A percentile compares a stretch with the other conserved stretches of the same genome.
Conservation (phyloP, 352 stramenopile genomes). For the Phytophthora melonis region DNA sequence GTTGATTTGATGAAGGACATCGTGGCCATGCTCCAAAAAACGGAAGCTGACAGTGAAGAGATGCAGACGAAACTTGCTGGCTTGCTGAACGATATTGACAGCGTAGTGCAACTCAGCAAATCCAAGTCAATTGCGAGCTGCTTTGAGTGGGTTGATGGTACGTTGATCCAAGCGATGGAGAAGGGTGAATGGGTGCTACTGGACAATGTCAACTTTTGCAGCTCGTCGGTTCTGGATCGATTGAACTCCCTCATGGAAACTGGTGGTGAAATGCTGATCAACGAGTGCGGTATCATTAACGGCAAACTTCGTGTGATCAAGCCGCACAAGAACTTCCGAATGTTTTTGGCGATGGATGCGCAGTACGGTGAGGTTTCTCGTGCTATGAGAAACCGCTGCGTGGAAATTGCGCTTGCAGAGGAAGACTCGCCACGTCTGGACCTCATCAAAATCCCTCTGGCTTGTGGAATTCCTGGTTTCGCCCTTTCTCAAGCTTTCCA, state of each 20-base stretch:
- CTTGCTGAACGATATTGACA: slow-evolving; percentile 42
- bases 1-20: slow-evolving; percentile 67
- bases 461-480: slow-evolving; percentile 73
- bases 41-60: slow-evolving; percentile 13
- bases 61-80: slow-evolving; percentile 18
- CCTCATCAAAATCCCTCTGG: slow-evolving; percentile 67
- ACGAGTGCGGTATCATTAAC: slow-evolving; percentile 96
- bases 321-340: slow-evolving; percentile 98
- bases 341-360: slow-evolving; percentile 99
- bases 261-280: slow-evolving; percentile 97
- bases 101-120: slow-evolving; percentile 68
- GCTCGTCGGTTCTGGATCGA: slow-evolving; percentile 98
- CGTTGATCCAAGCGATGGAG: slow-evolving; percentile 97
- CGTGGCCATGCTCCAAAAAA: slow-evolving; percentile 44
- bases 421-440: slow-evolving; percentile 68
- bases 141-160: slow-evolving; percentile 99
- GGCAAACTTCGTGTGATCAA: slow-evolving; percentile 94
- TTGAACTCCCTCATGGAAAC: slow-evolving; percentile 99
- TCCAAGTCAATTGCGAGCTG: slow-evolving; percentile 72
- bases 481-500: slow-evolving; percentile 74
- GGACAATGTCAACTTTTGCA: slow-evolving; percentile 99
- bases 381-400: slow-evolving; percentile 99
- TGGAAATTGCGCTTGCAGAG: slow-evolving; percentile 93
- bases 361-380: slow-evolving; percentile 97
- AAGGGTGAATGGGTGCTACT: slow-evolving; percentile 99